Conservation (phyloP, 441 rosid genomes). For the Bocquillonia castaneifolia region DNA sequence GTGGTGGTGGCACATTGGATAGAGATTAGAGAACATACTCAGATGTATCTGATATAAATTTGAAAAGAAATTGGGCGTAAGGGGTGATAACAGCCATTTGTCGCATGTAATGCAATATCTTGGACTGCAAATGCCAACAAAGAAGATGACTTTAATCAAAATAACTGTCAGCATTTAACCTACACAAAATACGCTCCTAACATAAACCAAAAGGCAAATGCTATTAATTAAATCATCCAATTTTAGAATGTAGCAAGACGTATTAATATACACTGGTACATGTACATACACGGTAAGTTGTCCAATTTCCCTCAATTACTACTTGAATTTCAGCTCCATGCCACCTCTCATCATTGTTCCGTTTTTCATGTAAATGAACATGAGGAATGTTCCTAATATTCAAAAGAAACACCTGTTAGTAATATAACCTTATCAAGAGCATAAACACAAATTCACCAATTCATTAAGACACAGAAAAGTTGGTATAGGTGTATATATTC, state of each 20-base stretch:
- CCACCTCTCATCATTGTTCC: slow-evolving; percentile 61
- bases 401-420: slow-evolving; percentile 4
- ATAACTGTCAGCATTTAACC: background rate
- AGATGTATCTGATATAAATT: slow-evolving; percentile 66
- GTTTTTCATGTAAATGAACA: slow-evolving; percentile 83
- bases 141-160: background rate
- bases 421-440: background rate
- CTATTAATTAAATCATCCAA: background rate
- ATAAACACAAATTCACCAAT: background rate
- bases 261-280: background rate
- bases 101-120: slow-evolving; percentile 95
- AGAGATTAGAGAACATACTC: slow-evolving; percentile 58
- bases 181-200: background rate
- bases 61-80: slow-evolving; percentile 84
- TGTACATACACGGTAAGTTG: slow-evolving; percentile 79
- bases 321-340: slow-evolving; percentile 95
- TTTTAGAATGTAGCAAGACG: slow-evolving; percentile 15
- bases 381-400: slow-evolving; percentile 81
- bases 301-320: slow-evolving; percentile 97
- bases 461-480: background rate
- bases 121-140: slow-evolving; percentile 56
- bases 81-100: slow-evolving; percentile 99
- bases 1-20: slow-evolving; percentile 1
- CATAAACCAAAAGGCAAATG: too few species aligned
- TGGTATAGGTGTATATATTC: background rate